These are phyloP conservation scores for Rhizophora mangle DNA, from an alignment of 345 rosid species.

Conservation along the genomic window DNA sequence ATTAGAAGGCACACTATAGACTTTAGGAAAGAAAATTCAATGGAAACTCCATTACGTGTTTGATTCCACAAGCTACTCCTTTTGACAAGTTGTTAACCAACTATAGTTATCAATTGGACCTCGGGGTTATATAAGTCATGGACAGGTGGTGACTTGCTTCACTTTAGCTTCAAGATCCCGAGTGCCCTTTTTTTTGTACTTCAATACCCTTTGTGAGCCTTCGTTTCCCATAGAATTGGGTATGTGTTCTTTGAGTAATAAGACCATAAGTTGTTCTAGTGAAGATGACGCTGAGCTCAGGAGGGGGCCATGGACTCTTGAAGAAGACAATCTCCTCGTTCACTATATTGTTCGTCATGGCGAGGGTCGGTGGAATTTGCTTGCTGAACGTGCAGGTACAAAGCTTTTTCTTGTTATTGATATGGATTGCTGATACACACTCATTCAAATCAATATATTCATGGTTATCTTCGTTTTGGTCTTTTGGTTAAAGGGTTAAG, in stretches of 20 bases:
- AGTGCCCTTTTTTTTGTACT: background rate
- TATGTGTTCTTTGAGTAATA: conserved; percentile 25
- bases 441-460: background rate
- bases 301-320: conserved; percentile 90
- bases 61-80: conserved; percentile 11
- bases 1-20: background rate
- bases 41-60: conserved; percentile 16
- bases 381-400: conserved; percentile 79
- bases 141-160: background rate
- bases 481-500: conserved; percentile 52
- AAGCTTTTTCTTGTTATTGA: background rate
- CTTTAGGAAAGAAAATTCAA: conserved; percentile 15
- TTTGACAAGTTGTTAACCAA: conserved; percentile 28
- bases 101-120: conserved; percentile 8
- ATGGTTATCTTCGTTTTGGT: background rate
- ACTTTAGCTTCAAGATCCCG: conserved; percentile 1
- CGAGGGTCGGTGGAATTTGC: conserved; percentile 94
- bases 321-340: conserved; percentile 81
- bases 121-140: background rate
- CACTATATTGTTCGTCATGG: conserved; percentile 75
- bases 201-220: background rate
- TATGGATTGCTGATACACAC: background rate
- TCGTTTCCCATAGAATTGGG: background rate
- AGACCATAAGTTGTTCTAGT: background rate
- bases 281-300: conserved; percentile 51